phyloP scores from a whole-genome alignment of 2,329 filamentous ascomycete genomes.

The Trichophaea hybrida region DNA sequence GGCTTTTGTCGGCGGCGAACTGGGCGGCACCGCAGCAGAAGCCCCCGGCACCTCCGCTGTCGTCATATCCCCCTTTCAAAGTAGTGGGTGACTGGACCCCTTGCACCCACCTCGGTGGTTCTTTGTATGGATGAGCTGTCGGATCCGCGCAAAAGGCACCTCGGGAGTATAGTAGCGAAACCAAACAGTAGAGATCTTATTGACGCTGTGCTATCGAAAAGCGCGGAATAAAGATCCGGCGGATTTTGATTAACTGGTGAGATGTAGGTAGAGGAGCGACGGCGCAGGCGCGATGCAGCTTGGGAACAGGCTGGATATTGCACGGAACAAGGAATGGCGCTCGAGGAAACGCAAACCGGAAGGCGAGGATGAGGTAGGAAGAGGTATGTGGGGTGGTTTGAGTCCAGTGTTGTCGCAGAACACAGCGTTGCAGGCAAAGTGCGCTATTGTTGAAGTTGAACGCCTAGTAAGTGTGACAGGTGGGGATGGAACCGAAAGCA shows the following conservation, averaged over 20 bases:
- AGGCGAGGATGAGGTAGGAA: background rate
- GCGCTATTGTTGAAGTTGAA: too few species aligned
- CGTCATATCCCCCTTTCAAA: constrained; percentile 12
- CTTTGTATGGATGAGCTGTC: background rate
- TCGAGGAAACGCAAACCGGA: background rate
- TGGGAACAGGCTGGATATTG: background rate
- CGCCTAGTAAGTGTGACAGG: too few species aligned
- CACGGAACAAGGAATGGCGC: background rate
- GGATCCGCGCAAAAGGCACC: background rate
- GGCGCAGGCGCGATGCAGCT: background rate
- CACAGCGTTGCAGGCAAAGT: too few species aligned
- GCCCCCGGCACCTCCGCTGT: constrained; percentile 10
- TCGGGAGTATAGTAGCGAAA: background rate
- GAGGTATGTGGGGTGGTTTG: background rate
- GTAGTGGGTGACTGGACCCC: background rate
- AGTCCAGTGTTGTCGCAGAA: background rate
- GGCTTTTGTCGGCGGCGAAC: constrained; percentile 67
- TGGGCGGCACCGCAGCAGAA: constrained; percentile 31
- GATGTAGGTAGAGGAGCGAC: background rate
- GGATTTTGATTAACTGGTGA: background rate
- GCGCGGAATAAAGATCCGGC: background rate
- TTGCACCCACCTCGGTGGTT: background rate
- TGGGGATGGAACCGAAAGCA: background rate
- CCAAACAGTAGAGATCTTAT: background rate
- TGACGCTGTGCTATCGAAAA: background rate